Conservation (phyloP, 495 filamentous ascomycete genomes). For the Chlorociboria aeruginascens region DNA sequence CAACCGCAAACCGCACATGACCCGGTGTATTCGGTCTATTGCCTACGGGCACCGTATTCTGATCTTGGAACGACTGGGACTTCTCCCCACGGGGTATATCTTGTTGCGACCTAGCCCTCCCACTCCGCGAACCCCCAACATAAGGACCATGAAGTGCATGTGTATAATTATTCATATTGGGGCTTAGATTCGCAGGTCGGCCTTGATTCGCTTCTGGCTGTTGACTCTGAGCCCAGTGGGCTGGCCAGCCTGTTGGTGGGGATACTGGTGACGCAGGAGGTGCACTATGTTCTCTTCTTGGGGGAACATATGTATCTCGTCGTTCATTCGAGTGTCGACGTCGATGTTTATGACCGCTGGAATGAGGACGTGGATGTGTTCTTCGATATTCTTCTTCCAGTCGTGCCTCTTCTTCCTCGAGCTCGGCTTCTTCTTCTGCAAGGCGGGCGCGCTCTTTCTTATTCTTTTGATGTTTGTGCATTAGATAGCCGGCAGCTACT, state of each 20-base stretch:
- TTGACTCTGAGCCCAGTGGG: slow-evolving; percentile 12
- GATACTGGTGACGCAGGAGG: background rate
- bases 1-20: slow-evolving; percentile 9
- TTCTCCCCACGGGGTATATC: background rate
- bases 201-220: background rate
- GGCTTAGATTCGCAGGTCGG: background rate
- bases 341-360: background rate
- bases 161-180: too few species aligned
- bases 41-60: background rate
- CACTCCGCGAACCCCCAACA: too few species aligned
- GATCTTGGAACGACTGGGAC: background rate
- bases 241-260: slow-evolving; percentile 15
- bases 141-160: too few species aligned
- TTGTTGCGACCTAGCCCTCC: too few species aligned
- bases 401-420: slow-evolving; percentile 8
- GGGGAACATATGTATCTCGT: background rate
- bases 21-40: background rate
- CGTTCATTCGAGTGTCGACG: slow-evolving; percentile 1
- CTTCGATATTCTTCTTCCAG: background rate
- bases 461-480: slow-evolving; percentile 16
- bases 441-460: slow-evolving; percentile 8
- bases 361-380: slow-evolving; percentile 1
- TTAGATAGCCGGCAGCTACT: slow-evolving; percentile 16
- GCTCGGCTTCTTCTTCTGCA: slow-evolving; percentile 6
- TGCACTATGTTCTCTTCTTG: background rate